phyloP scores from a whole-genome alignment of 352 stramenopile genomes.

The Pythium insidiosum region DNA sequence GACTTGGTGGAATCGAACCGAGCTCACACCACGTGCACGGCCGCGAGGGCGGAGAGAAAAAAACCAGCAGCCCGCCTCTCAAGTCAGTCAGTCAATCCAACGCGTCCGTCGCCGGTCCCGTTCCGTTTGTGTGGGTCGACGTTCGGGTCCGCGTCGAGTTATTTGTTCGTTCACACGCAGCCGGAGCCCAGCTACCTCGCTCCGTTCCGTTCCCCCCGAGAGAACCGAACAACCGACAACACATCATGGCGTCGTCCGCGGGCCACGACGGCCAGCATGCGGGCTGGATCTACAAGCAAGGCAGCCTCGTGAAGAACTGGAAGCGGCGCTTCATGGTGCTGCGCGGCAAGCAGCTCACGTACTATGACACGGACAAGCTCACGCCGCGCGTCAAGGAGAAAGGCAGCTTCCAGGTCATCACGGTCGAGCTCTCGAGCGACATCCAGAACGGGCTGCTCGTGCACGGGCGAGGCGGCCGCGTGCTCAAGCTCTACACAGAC shows the following conservation, averaged over 20 bases:
- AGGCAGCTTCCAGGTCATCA: conserved; percentile 80
- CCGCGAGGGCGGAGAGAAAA: no score
- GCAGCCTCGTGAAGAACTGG: conserved; percentile 72
- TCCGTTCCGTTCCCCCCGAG: not conserved
- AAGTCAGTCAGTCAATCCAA: no score
- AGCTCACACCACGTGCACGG: no score
- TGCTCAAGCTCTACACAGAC: conserved; percentile 85
- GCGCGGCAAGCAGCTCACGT: conserved; percentile 68
- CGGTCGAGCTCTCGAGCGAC: conserved; percentile 68
- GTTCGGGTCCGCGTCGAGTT: no score
- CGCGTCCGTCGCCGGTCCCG: no score
- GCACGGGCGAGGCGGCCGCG: conserved; percentile 65
- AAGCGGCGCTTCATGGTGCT: conserved; percentile 86
- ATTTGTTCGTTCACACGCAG: no score
- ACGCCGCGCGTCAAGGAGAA: conserved; percentile 57
- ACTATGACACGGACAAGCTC: conserved; percentile 73
- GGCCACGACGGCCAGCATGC: conserved; percentile 47
- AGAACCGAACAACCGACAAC: not conserved
- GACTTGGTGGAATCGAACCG: no score
- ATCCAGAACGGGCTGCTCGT: conserved; percentile 81
- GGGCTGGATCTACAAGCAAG: conserved; percentile 83
- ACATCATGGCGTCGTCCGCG: conserved; percentile 23
- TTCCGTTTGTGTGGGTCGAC: no score
- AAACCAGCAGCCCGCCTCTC: no score
- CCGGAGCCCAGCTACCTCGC: no score